Base-by-base conservation (phyloP, 306 rosid species). In the Canavalia ensiformis region DNA sequence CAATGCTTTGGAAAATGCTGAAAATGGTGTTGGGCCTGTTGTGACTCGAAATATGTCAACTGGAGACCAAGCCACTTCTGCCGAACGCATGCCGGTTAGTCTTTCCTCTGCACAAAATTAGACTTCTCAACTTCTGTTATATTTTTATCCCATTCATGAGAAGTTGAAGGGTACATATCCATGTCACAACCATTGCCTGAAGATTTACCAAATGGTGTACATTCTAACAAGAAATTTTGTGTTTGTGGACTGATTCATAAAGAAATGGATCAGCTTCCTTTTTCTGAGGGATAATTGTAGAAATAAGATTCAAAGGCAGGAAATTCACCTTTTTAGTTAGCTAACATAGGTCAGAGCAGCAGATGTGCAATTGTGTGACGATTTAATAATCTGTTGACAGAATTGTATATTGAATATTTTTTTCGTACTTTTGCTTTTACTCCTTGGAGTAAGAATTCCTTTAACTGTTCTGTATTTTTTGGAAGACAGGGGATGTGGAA, bases 1-100 rank as follows among this genome's bases (percentile, higher is more conserved):
- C 60, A 68, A n/a, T 69, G 84, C 76, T 35, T 76, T 84, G 74
- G 92, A 83, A 77, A 77, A 82, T 71, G 80, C 87, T 33, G 94
- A 84, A 88, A 83, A 84, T 66, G 88, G 87, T n/a, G 80, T 78
- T 68, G 78, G 45, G 57, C 59, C 79, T 34, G 9, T 45, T 31
- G 77, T 72, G 29, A 66, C 83, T 71, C 29, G 4, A 75, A 76
- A 78, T 80, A 45, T 31, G 54, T 74, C 84, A 28, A 70, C 72
- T 51, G 62, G 70, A 13, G 81, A 81, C 72, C 73, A 60, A 44
- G 69, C 6, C 50, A 44, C 79, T 29, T 68, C 76, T 1, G 82
- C 47, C 4, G 68, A 64, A 80, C 66, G 74, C 75, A 25, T 66
- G 49, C 5, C 84, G 29, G 78, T 68, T 18, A 64, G 75, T 77